Base-by-base conservation (phyloP, 2,329 filamentous ascomycete genomes). In the Teratosphaeria zuluensis region DNA sequence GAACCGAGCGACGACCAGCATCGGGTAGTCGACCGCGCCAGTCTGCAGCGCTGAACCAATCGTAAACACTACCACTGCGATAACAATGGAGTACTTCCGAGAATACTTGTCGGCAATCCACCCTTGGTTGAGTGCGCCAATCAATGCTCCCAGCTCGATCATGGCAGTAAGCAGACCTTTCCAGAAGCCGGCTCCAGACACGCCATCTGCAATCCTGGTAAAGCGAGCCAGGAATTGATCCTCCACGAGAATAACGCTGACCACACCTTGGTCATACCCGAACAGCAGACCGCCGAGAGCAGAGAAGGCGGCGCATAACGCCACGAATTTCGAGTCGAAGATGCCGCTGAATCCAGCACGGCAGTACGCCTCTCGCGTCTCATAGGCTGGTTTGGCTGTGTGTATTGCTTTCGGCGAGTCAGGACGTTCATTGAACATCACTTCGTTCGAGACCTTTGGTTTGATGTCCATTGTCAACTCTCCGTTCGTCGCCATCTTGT, bases 261-360 rank as follows among this genome's bases (percentile, higher is more conserved):
- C 64, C 7, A 71, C 65, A 32, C 69, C 69, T 62, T 79, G 77
- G 58, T 75, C 76, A 56, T 75, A 76, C 19, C 73, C 75, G 59
- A 76, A 76, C 0, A 74, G 72, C 30, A 75, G 70, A 8, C 74
- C 74, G 7, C 73, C 76, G 32, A 78, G 66, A 0, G 76, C 76
- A 12, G 78, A 65, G 12, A 77, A 80, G 2, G 74, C 73, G 1
- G 80, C 80, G 62, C 79, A 81, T 12, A 54, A 31, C 30, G 78
- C 72, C 51, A 81, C 79, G 66, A 80, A 81, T 16, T 71, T 72
- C 58, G 77, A 80, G 12, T 70, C 68, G 54, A 78, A 74, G n/a
- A 81, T 68, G 5, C 80, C 79, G 4, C 65, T 66, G 56, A 81
- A 73, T 2, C 67, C 69, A 38, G 67, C 63, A 38, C 65, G 56